Percentiles rank a stretch among this genome's conserved stretches.
These are phyloP conservation scores for Globisporangium lucens DNA, from an alignment of 352 stramenopile genomes.

Conservation along the genomic window DNA sequence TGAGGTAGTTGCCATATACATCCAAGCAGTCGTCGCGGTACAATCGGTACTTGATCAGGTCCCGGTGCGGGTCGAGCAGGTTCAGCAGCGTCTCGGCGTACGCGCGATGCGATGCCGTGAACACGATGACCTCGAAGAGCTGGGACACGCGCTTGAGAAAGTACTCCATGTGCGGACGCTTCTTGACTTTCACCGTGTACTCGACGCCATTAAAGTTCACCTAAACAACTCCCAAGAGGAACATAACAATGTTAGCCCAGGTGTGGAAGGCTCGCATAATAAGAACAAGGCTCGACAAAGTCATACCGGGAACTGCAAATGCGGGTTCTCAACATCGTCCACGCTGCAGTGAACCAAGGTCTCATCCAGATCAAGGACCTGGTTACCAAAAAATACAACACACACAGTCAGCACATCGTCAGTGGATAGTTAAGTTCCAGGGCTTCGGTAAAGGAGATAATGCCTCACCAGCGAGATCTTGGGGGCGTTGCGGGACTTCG, in stretches of 20 bases:
- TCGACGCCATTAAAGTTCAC: constrained; percentile 94
- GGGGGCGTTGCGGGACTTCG: constrained; percentile 45
- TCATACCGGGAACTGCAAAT: constrained; percentile 94
- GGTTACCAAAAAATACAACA: not conserved
- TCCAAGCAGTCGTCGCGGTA: constrained; percentile 95
- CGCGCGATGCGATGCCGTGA: constrained; percentile 94
- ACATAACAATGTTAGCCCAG: not conserved
- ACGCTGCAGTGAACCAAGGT: constrained; percentile 99
- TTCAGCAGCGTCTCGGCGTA: constrained; percentile 98
- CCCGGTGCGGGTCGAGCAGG: constrained; percentile 92
- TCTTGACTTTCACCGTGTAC: constrained; percentile 96
- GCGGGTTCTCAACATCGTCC: constrained; percentile 91
- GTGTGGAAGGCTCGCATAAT: not conserved
- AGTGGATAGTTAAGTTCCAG: not conserved
- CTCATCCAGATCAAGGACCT: constrained; percentile 98
- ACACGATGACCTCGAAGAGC: constrained; percentile 99
- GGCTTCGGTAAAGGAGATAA: not conserved
- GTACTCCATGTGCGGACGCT: constrained; percentile 93
- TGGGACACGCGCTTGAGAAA: constrained; percentile 92
- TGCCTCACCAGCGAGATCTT: constrained; percentile 66
- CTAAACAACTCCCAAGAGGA: constrained; percentile 22
- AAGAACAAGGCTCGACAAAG: not conserved
- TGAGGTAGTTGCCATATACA: constrained; percentile 98
- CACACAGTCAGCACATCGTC: not conserved
- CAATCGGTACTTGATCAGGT: constrained; percentile 92